Evolutionary conservation across 805 yeast species (phyloP).

Genomic region (Peterozyma xylosa): DNA sequence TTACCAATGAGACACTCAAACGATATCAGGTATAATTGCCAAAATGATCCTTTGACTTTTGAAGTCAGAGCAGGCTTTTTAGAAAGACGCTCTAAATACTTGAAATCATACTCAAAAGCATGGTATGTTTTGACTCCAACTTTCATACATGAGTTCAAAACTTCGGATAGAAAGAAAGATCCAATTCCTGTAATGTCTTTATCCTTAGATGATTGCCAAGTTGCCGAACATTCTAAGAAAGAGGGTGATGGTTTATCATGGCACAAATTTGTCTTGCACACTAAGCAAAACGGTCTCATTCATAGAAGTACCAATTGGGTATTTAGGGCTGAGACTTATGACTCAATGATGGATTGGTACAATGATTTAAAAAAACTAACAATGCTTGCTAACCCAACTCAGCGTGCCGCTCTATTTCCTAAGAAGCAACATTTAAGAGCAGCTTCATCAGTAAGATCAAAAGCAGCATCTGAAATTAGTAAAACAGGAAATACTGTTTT

Average conservation of each 20-base stretch:
- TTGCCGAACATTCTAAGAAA: constrained; percentile 75
- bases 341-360: constrained; percentile 78
- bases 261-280: constrained; percentile 73
- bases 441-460: constrained; percentile 21
- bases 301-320: constrained; percentile 89
- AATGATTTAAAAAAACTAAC: constrained; percentile 68
- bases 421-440: constrained; percentile 16
- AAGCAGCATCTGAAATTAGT: constrained; percentile 11
- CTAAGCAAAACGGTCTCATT: constrained; percentile 68
- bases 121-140: constrained; percentile 89
- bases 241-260: constrained; percentile 49
- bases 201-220: constrained; percentile 68
- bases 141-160: constrained; percentile 84
- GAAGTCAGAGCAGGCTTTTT: constrained; percentile 72
- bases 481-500: constrained; percentile 18
- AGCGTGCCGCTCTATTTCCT: constrained; percentile 40
- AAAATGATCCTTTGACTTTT: constrained; percentile 58
- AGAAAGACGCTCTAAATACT: constrained; percentile 85
- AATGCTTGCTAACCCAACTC: constrained; percentile 48
- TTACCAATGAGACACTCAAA: constrained; percentile 54
- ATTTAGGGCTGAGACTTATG: constrained; percentile 83
- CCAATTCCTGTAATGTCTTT: constrained; percentile 78
- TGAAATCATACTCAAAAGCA: constrained; percentile 85
- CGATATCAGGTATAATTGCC: constrained; percentile 61
- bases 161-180: constrained; percentile 75